Base-by-base conservation (phyloP, 345 rosid species). In the Brassica napus region DNA sequence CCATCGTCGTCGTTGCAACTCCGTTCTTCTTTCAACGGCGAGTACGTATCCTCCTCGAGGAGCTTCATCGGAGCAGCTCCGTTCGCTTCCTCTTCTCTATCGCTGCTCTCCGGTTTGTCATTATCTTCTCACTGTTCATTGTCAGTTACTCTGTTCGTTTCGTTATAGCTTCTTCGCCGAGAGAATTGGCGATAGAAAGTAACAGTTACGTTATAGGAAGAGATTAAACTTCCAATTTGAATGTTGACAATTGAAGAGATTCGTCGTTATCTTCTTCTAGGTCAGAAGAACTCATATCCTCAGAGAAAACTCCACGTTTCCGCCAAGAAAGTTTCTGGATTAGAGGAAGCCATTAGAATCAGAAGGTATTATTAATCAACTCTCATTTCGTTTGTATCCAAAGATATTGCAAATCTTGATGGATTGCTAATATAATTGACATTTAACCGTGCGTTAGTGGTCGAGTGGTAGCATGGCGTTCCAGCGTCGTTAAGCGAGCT, bases 291-390 rank as follows among this genome's bases (percentile, higher is more conserved):
- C 6, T 68, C 72, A 32, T 14, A 18, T 44, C 57, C 71, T 68
- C 77, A 37, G 0, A 80, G 71, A 28, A 79, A 75, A 24, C 81
- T 87, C 37, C 68, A 85, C 5, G 78, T 91, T 10, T 83, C 66
- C 37, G 83, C 88, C 39, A 91, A 74, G 88, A 90, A 72, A 79
- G 10, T 88, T 2, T 90, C 88, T 8, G 90, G 90, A 2, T 69
- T 91, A 65, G 93, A 91, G 73, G 95, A 92, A 81, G 91, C 90
- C 74, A 77, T 92, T 88, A 85, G 91, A 85, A 87, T 92, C 64
- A 81, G 81, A 72, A 90, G 91, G 95, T 6, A 28, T 28, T 0
- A 28, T 28, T 28, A 28, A 28, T 28, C 31, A 28, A 28, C 31
- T 28, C 5, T 28, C 31, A 28, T 28, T 28, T 28, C 31, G 31